Evolutionary conservation across 257 asterid species (phyloP), one percentile per base, ranked within the genome.

Genomic region (Gynochthodes officinalis): DNA sequence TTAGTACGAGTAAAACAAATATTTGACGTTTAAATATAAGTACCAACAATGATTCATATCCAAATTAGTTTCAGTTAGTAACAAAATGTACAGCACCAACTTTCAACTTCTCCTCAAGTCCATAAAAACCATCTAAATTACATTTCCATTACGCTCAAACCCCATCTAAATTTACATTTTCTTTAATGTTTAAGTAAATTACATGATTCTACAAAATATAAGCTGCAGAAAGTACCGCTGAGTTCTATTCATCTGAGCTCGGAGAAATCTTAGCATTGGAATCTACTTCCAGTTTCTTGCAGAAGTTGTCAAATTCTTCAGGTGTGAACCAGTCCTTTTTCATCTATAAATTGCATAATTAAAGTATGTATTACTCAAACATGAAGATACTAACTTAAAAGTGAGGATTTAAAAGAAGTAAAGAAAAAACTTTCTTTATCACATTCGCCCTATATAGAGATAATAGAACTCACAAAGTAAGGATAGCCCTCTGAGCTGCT

Each of bases 401-500:
- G 39, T 18, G 27, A 21, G 73, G 35, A 68, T 50, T 32, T 27
- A 54, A 48, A 40, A 48, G n/a, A 37, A 14, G 27, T 63, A 4
- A 35, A 19, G 18, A 4, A 1, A 37, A 21, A 12, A 27, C n/a
- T 19, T 14, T 3, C 1, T 30, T 63, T 19, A 7, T 63, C 25
- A 5, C 18, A 64, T 13, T 63, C 49, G 39, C 33, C 49, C 25
- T 18, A 28, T 30, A 6, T 11, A 69, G 23, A 35, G 59, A 40
- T 2, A 25, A 28, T 25, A 33, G 5, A 37, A 84, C 97, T 89
- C 68, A 91, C 96, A 72, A 86, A 86, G 85, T 84, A 82, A 46
- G 93, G 96, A 77, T 77, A 88, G 73, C 89, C 93, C 25, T 37
- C 72, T 28, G 89, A 80, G 58, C 79, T 25, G 81, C 80, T 85